phyloP scores from a whole-genome alignment of 495 filamentous ascomycete genomes.

The Chaetomium tenue region DNA sequence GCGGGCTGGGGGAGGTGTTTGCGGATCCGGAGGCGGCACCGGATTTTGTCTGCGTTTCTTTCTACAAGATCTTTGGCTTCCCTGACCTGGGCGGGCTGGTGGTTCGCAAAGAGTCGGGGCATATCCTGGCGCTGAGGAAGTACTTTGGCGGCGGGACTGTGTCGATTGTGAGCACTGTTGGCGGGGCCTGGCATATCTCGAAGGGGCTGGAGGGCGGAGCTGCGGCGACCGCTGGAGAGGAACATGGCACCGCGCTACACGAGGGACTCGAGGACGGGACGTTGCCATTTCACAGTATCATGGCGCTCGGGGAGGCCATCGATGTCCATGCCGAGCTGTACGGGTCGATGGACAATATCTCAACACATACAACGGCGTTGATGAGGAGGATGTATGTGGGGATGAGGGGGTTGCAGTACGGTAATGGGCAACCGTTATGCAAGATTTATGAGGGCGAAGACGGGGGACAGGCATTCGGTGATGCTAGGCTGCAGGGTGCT shows the following conservation, averaged over 20 bases:
- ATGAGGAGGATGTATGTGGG: conserved; percentile 50
- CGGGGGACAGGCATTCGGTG: conserved; percentile 44
- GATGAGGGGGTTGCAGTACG: conserved; percentile 55
- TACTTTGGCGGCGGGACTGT: conserved; percentile 82
- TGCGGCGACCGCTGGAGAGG: neutral
- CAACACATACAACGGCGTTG: conserved; percentile 61
- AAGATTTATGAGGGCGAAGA: conserved; percentile 52
- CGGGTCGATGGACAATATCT: conserved; percentile 60
- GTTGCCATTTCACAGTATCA: conserved; percentile 72
- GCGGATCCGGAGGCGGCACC: conserved; percentile 58
- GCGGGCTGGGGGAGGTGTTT: conserved; percentile 56
- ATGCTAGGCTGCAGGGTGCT: conserved; percentile 62
- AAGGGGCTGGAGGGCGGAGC: conserved; percentile 46
- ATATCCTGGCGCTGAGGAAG: conserved; percentile 59
- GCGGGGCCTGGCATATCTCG: conserved; percentile 61
- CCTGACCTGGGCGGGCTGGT: conserved; percentile 73
- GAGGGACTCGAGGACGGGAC: conserved; percentile 76
- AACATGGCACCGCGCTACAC: conserved; percentile 44
- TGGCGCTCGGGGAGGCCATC: conserved; percentile 68
- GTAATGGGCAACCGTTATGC: conserved; percentile 57
- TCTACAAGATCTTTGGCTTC: conserved; percentile 84
- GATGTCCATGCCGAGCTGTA: conserved; percentile 63
- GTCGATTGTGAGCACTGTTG: conserved; percentile 60
- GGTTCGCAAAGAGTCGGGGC: conserved; percentile 60
- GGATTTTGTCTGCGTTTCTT: conserved; percentile 68